Evolutionary conservation across 805 yeast species (phyloP), one percentile per base, ranked within the genome.

Genomic region (Gaillardinia entomophila): DNA sequence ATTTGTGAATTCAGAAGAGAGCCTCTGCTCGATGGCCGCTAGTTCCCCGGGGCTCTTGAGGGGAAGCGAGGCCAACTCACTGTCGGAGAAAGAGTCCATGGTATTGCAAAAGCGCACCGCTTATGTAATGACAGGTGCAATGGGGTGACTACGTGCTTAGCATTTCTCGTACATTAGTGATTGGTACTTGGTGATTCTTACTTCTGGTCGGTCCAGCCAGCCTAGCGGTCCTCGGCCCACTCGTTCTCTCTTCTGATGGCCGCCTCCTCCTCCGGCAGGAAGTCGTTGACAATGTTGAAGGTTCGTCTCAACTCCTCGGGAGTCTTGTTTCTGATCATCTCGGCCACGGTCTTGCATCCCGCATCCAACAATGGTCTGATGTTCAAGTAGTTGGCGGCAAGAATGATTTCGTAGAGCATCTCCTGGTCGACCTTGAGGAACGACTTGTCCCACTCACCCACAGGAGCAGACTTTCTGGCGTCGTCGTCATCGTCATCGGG

Each of bases 371-470:
- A 61, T 2, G 88, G 89, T 42, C 79, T 74, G 48, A 82, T 82
- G 53, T 82, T 82, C 50, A 82, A 62, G 53, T 81, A 82, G 55
- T 82, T 82, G 13, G 90, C 86, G n/a, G 90, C 90, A 36, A 79
- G 62, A 36, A 82, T 80, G 49, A 82, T 82, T 49, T 82, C 92
- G 45, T 82, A 82, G 36, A 82, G 68, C 89, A 82, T 82, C 46
- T 82, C 90, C 53, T 82, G 97, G 60, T 90, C 97, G 24, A 90
- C 96, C 53, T 85, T 84, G 48, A 90, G 73, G 57, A 89, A 90
- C 57, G 84, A 86, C 57, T 85, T 84, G 62, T 90, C 97, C 97
- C 97, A 90, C 29, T 88, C 88, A 40, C 83, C 90, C 32, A 90
- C 87, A 3, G 95, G 96, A 2, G 88, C 87, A n/a, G 90, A 73